Percentiles rank a stretch among this genome's conserved stretches.
phyloP scores from a whole-genome alignment of 441 rosid species.

The Hypseocharis bilobata region DNA sequence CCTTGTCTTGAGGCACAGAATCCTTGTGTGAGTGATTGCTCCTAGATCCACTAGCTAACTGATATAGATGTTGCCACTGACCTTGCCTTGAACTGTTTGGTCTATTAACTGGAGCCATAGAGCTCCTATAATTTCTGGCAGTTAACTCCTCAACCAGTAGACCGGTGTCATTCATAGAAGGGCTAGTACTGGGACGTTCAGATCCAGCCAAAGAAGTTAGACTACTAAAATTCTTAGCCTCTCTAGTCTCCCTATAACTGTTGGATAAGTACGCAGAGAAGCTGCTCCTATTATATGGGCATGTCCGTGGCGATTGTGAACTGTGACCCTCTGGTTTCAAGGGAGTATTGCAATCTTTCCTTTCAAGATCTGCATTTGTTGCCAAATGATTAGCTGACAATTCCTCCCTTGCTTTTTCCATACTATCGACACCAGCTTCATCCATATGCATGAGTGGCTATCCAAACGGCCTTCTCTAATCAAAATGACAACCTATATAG shows the following conservation, averaged over 20 bases:
- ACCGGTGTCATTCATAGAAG: conserved; percentile 24
- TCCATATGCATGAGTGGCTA: conserved; percentile 11
- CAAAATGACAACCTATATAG: background rate
- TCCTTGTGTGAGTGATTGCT: conserved; percentile 24
- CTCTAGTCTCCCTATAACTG: conserved; percentile 19
- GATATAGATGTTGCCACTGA: conserved; percentile 28
- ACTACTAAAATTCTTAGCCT: conserved; percentile 20
- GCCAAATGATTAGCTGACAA: conserved; percentile 28
- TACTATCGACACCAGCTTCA: conserved; percentile 26
- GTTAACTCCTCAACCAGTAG: conserved; percentile 41
- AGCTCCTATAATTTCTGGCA: conserved; percentile 27
- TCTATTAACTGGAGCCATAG: conserved; percentile 24
- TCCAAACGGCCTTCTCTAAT: background rate
- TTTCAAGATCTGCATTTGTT: conserved; percentile 24
- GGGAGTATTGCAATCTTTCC: conserved; percentile 30
- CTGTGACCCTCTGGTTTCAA: conserved; percentile 32
- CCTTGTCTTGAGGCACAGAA: conserved; percentile 32
- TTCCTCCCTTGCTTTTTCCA: conserved; percentile 46
- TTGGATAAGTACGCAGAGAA: conserved; percentile 31
- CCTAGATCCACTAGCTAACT: conserved; percentile 23
- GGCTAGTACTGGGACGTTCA: conserved; percentile 18
- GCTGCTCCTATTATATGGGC: conserved; percentile 23
- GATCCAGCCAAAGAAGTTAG: conserved; percentile 24
- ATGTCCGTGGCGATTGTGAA: conserved; percentile 28
- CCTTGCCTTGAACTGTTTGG: conserved; percentile 26